Evolutionary conservation across 176 grass and related monocot species (phyloP).

Genomic region (Oryza coarctata): DNA sequence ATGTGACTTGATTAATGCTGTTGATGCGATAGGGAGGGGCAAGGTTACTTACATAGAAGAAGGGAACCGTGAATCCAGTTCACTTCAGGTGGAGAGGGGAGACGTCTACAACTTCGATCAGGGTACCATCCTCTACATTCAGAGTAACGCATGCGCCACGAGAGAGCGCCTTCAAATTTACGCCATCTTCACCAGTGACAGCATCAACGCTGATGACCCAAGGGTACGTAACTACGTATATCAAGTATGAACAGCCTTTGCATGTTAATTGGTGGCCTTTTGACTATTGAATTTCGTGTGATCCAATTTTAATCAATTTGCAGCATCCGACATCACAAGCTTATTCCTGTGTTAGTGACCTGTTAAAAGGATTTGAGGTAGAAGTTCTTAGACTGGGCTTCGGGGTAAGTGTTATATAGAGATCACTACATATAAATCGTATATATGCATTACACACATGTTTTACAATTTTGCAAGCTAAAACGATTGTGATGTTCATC

Average conservation of each 20-base stretch:
- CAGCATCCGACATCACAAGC: constrained; percentile 61
- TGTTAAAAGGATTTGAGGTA: constrained; percentile 67
- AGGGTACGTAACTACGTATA: constrained; percentile 18
- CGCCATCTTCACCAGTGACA: constrained; percentile 64
- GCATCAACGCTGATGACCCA: constrained; percentile 44
- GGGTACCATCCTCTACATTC: constrained; percentile 66
- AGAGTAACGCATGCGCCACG: constrained; percentile 53
- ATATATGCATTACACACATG: neutral
- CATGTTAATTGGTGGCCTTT: neutral
- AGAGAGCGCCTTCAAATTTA: constrained; percentile 66
- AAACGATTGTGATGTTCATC: neutral
- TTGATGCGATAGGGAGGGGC: constrained; percentile 34
- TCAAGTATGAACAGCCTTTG: neutral
- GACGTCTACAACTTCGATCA: constrained; percentile 78
- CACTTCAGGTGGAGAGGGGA: constrained; percentile 51
- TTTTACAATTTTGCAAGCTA: neutral
- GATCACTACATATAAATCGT: neutral
- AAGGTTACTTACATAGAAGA: constrained; percentile 56
- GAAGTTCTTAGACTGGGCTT: constrained; percentile 67
- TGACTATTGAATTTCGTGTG: neutral
- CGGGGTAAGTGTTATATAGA: constrained; percentile 44
- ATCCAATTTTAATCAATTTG: neutral
- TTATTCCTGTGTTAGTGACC: constrained; percentile 62
- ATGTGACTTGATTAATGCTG: neutral
- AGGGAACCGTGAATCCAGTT: constrained; percentile 37